Conservation (phyloP, 495 filamentous ascomycete species). For the Penicillium egyptiacum region DNA sequence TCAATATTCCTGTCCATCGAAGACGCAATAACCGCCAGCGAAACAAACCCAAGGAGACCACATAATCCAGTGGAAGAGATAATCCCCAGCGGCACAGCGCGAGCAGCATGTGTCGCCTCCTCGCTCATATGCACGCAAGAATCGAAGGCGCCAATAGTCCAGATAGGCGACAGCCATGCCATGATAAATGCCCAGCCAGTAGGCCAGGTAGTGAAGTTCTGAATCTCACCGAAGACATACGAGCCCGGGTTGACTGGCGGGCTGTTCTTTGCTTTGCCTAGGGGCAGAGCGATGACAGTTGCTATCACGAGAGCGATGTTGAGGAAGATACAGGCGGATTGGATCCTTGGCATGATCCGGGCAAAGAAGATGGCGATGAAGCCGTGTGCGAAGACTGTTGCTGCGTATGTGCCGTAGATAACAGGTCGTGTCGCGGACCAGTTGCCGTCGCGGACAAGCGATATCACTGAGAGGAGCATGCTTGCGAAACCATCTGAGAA, state of each 20-base stretch:
- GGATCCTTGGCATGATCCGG: conserved; percentile 65
- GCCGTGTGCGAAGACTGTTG: conserved; percentile 58
- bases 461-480: conserved; percentile 57
- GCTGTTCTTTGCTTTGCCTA: conserved; percentile 46
- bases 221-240: conserved; percentile 41
- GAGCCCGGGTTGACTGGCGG: conserved; percentile 37
- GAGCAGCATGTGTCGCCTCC: conserved; percentile 62
- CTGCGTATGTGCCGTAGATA: conserved; percentile 64
- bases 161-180: conserved; percentile 64
- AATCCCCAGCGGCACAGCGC: conserved; percentile 62
- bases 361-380: conserved; percentile 53
- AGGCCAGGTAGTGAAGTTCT: conserved; percentile 62
- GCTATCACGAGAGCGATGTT: conserved; percentile 64
- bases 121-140: conserved; percentile 63
- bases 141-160: conserved; percentile 62
- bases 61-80: conserved; percentile 43
- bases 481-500: conserved; percentile 49
- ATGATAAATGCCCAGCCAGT: conserved; percentile 65
- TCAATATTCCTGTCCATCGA: conserved; percentile 41
- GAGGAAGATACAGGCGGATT: conserved; percentile 60
- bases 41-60: conserved; percentile 56
- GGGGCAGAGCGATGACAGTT: conserved; percentile 64
- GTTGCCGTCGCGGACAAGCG: conserved; percentile 61
- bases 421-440: conserved; percentile 60
- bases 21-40: conserved; percentile 46